Base-by-base conservation (phyloP, 1,284 basidiomycete species). In the Boletus sp. region DNA sequence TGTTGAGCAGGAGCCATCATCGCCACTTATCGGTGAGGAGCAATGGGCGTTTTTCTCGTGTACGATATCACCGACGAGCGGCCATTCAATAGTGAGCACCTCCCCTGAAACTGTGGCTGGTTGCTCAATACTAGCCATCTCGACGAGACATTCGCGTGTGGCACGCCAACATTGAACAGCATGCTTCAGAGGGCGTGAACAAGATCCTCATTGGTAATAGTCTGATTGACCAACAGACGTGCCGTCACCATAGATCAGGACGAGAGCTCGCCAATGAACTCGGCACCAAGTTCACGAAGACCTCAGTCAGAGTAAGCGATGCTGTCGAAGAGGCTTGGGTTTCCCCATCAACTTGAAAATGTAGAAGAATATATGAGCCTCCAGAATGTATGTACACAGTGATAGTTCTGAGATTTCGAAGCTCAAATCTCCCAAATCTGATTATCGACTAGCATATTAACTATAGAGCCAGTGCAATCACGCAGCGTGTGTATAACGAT, bases 291-390 rank as follows among this genome's bases (percentile, higher is more conserved):
- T 99, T 98, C 71, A 90, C 99, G 79, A 96, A 99, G 76, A 99
- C 96, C 7, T 94, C 90, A 26, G 96, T 96, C 45, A 99, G 99
- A 77, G 81, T 91, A 42, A 99, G 98, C 70, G 89, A 96, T 52
- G 93, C 94, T 55, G 96, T 99, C 19, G 96, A 99, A 72, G 94
- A 98, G 62, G 95, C 96, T 3, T 99, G n/a, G n/a, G n/a, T n/a
- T n/a, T n/a, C n/a, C n/a, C n/a, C 25, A 26, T 26, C 12, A 9
- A 26, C 25, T 25, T 25, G 23, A 25, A 25, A 25, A 26, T 10
- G 4, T 26, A 26, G 25, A 26, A 29, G 13, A 29, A 29, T 29
- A 29, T 12, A 29, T 12, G 27, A 29, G 27, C 27, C 12, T 12
- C 12, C 9, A 2, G 29, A 5, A 14, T 29, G 29, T 1, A 14